phyloP scores from a whole-genome alignment of 169 alveolate species.

The Neospora caninum region DNA sequence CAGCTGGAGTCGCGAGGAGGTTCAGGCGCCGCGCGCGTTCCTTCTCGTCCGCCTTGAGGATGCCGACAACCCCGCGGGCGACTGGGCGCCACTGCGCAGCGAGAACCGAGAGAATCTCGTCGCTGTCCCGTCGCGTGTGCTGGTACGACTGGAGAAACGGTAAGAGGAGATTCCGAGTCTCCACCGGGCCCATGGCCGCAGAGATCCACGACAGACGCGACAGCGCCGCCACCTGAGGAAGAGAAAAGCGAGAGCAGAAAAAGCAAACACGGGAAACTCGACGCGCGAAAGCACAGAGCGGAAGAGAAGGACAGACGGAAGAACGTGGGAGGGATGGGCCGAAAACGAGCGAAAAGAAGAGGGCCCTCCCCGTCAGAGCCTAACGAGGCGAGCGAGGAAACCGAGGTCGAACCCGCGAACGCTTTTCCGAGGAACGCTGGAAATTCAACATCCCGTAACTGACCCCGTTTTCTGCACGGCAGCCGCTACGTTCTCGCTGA shows the following conservation, averaged over 20 bases:
- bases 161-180: slow-evolving; percentile 38
- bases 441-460: too few relatives aligned
- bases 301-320: neutral
- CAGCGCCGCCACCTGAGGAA: neutral
- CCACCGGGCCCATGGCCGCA: slow-evolving; percentile 40
- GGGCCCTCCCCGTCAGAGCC: neutral
- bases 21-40: neutral
- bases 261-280: neutral
- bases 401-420: too few relatives aligned
- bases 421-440: too few relatives aligned
- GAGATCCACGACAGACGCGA: slow-evolving; percentile 47
- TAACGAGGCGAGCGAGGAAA: neutral
- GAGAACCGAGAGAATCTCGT: slow-evolving; percentile 28
- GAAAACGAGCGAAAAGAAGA: neutral
- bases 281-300: neutral
- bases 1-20: neutral
- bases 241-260: neutral
- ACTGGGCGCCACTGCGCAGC: slow-evolving; percentile 64
- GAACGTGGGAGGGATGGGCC: neutral
- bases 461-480: too few relatives aligned
- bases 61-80: slow-evolving; percentile 25
- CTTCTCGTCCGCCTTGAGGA: neutral
- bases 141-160: slow-evolving; percentile 47
- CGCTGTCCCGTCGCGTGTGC: slow-evolving; percentile 13
- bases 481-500: too few relatives aligned